Conservation (phyloP, 2,329 filamentous ascomycete genomes). For the Fusarium secorum region DNA sequence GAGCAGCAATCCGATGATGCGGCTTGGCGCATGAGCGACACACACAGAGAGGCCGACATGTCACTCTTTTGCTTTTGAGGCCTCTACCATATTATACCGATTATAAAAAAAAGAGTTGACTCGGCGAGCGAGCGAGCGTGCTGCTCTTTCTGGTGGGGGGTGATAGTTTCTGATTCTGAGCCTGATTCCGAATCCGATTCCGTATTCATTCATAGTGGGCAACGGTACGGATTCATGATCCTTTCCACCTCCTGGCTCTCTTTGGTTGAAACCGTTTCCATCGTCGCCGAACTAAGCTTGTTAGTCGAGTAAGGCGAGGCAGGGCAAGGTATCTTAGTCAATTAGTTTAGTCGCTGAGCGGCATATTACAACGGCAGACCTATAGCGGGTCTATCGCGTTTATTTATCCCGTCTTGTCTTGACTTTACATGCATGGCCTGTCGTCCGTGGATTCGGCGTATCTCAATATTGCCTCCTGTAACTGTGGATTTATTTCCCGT, state of each 20-base stretch:
- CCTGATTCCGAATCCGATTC: neutral
- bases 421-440: neutral
- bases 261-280: neutral
- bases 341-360: neutral
- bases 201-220: neutral
- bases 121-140: neutral
- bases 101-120: neutral
- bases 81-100: slow-evolving; percentile 5
- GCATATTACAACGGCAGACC: neutral
- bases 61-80: neutral
- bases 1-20: slow-evolving; percentile 22
- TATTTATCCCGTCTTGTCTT: neutral
- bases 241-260: neutral
- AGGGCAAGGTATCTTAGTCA: neutral
- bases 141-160: neutral
- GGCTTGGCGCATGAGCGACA: slow-evolving; percentile 32
- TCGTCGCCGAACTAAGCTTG: neutral
- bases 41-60: neutral
- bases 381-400: slow-evolving; percentile 3
- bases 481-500: neutral
- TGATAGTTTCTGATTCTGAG: neutral
- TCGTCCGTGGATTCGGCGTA: neutral
- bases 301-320: neutral
- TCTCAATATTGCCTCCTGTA: neutral
- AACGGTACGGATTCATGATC: slow-evolving; percentile 7